These are phyloP conservation scores for Paraphaeosphaeria sporulosa DNA, from an alignment of 2,329 filamentous ascomycete species.

Conservation along the genomic window DNA sequence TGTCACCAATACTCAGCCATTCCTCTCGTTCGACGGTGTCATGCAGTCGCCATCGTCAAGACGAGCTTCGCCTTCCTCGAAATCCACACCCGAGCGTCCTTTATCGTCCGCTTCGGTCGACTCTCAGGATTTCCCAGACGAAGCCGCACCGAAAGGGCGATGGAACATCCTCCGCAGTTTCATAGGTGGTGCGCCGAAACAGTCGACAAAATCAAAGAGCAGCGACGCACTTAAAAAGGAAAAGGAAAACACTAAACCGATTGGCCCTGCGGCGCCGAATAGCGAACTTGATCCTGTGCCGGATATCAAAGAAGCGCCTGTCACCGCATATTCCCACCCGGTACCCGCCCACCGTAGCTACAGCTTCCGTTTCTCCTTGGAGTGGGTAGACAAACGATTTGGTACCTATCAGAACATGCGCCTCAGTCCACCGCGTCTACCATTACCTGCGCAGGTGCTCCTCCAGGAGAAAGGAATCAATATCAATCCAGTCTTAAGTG, in stretches of 20 bases:
- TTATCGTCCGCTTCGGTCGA: slow-evolving; percentile 39
- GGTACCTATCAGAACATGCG: slow-evolving; percentile 67
- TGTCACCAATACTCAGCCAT: slow-evolving; percentile 60
- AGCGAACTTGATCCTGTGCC: slow-evolving; percentile 14
- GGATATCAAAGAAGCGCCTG: slow-evolving; percentile 15
- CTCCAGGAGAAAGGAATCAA: slow-evolving; percentile 56
- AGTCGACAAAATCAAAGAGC: slow-evolving; percentile 51
- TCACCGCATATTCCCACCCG: slow-evolving; percentile 48
- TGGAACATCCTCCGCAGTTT: slow-evolving; percentile 72
- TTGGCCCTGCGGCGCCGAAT: slow-evolving; percentile 17
- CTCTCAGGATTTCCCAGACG: slow-evolving; percentile 43
- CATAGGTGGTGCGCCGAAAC: slow-evolving; percentile 59
- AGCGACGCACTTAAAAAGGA: slow-evolving; percentile 27
- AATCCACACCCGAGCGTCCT: slow-evolving; percentile 38
- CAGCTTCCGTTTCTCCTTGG: slow-evolving; percentile 77
- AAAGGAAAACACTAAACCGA: slow-evolving; percentile 35
- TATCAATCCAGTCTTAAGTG: slow-evolving; percentile 30
- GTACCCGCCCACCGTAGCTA: slow-evolving; percentile 65
- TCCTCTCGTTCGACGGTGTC: slow-evolving; percentile 71
- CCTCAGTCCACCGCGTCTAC: slow-evolving; percentile 73
- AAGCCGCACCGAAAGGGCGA: slow-evolving; percentile 59
- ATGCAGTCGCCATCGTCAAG: slow-evolving; percentile 50
- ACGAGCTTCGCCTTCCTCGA: slow-evolving; percentile 33
- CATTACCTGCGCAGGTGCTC: slow-evolving; percentile 72
- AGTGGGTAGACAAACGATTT: slow-evolving; percentile 67